Evolutionary conservation across 2,329 filamentous ascomycete genomes (phyloP).

Genomic region (Geosmithia putterillii): DNA sequence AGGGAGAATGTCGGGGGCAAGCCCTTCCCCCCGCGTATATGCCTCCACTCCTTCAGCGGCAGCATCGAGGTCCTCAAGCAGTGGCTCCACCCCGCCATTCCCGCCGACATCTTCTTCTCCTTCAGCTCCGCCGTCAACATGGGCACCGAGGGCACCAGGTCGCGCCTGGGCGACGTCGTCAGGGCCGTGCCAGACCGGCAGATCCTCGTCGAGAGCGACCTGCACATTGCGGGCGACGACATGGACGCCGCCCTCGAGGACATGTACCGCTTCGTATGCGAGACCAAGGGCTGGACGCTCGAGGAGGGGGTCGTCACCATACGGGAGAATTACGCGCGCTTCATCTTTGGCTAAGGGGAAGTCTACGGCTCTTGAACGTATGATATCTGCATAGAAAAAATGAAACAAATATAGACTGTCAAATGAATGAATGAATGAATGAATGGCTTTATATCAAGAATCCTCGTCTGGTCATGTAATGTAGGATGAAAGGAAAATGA

Average conservation of each 20-base stretch:
- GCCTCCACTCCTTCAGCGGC: slow-evolving; percentile 87
- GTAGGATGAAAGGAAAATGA: no score
- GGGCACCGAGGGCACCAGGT: slow-evolving; percentile 33
- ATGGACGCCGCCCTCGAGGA: slow-evolving; percentile 74
- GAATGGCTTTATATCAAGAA: no score
- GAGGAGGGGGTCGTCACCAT: slow-evolving; percentile 57
- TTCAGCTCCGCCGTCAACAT: slow-evolving; percentile 81
- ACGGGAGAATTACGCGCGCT: slow-evolving; percentile 63
- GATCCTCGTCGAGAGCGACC: slow-evolving; percentile 79
- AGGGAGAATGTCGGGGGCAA: slow-evolving; percentile 15
- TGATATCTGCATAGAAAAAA: no score
- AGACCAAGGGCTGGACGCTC: slow-evolving; percentile 65
- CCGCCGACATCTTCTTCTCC: slow-evolving; percentile 72
- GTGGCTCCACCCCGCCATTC: slow-evolving; percentile 62
- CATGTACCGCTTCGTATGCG: slow-evolving; percentile 64
- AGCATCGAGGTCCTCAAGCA: slow-evolving; percentile 62
- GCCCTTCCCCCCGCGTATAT: slow-evolving; percentile 77
- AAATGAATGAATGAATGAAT: no score
- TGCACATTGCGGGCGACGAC: slow-evolving; percentile 66
- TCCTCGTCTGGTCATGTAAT: no score
- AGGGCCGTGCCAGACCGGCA: slow-evolving; percentile 63
- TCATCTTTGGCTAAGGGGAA: slow-evolving; percentile 56
- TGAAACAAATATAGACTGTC: no score
- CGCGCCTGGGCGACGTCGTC: slow-evolving; percentile 50
- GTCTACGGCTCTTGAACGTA: no score